Base-by-base conservation (phyloP, 106 monocot species). In the Acorus calamus region DNA sequence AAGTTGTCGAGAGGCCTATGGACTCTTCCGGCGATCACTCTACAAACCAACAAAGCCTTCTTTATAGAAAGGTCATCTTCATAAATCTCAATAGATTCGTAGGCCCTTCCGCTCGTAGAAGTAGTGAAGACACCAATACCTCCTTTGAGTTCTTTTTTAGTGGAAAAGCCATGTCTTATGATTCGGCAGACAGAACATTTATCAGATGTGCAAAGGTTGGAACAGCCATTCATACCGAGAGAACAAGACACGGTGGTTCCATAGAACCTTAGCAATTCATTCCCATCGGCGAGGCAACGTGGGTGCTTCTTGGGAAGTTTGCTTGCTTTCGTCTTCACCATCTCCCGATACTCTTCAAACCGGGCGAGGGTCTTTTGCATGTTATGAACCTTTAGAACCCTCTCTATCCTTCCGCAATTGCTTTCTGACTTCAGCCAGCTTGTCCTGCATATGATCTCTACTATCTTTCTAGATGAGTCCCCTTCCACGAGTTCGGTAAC, bases 401-500 rank as follows among this genome's bases (percentile, higher is more conserved):
- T 71, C 11, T 89, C 81, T 8, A 94, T 86, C 71, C 67, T 77
- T 86, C 80, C 81, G 0, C 56, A 4, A 42, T 76, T 73, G 8
- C 75, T 41, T 67, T 83, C 66, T 11, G 81, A 84, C 76, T 85
- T 89, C 3, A 84, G 65, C 93, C 93, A 94, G 47, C 93, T 94
- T 46, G 93, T 86, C 47, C 81, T 81, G 81, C 89, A 94, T 56
- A 94, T 94, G 56, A 94, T 89, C 76, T 94, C 81, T 8, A 94
- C 83, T 65, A 94, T 82, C 71, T 89, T 89, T 73, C 93, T 74
- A 73, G 89, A 81, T 14, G 60, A 86, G 83, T 86, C 93, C 5
- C 84, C 86, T 8, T 70, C 55, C 14, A 77, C 81, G 9, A 94
- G 60, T 66, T 94, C 93, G 63, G 79, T 72, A 14, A 94, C 93